Conservation (phyloP, 2,329 filamentous ascomycete species). For the Scedosporium minutisporum region DNA sequence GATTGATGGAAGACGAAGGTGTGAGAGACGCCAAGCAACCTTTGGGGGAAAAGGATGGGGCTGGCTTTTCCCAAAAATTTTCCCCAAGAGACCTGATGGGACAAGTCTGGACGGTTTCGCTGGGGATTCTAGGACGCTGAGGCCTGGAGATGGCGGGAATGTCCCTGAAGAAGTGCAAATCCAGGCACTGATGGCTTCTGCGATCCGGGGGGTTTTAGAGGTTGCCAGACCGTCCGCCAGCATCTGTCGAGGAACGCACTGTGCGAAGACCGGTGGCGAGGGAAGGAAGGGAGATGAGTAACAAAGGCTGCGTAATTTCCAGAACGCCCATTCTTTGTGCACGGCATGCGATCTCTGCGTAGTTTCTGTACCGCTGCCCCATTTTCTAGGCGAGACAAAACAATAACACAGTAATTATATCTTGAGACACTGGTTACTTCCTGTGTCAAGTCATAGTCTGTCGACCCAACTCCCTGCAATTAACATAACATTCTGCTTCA, state of each 20-base stretch:
- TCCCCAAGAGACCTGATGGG: neutral
- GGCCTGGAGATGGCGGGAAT: neutral
- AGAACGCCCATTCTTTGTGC: neutral
- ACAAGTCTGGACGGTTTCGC: neutral
- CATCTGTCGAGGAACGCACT: neutral
- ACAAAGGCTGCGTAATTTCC: constrained; percentile 1
- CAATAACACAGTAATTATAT: neutral
- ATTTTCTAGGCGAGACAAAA: neutral
- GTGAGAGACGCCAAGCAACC: constrained; percentile 9
- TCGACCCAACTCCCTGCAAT: neutral
- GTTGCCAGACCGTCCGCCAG: neutral
- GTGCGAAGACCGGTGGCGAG: neutral
- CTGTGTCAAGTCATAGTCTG: neutral
- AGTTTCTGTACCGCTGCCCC: constrained; percentile 2
- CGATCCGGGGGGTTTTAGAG: neutral
- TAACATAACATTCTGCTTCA: neutral
- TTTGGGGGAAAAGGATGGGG: constrained; percentile 15
- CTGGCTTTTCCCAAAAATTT: constrained; percentile 13
- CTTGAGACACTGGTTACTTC: neutral
- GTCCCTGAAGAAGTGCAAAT: neutral
- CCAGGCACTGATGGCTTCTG: neutral
- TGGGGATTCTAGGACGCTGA: neutral
- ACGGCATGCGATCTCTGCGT: neutral
- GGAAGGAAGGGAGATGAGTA: neutral
- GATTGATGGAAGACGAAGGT: constrained; percentile 7